These are phyloP conservation scores for Flaveria trinervia DNA, from an alignment of 129 eudicot species.

Conservation along the genomic window DNA sequence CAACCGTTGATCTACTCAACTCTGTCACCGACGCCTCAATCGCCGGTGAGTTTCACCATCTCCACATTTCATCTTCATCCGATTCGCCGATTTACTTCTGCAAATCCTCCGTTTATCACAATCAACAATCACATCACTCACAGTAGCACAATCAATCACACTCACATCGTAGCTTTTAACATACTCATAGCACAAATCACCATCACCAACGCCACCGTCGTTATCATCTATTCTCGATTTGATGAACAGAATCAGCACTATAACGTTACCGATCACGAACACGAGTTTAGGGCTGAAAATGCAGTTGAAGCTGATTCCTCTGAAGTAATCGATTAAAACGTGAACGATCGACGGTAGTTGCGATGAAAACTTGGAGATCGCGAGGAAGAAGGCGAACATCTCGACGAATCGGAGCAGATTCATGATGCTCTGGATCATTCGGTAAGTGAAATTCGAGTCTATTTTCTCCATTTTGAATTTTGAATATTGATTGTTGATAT, in stretches of 20 bases:
- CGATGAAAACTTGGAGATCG: conserved; percentile 47
- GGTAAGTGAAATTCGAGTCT: conserved; percentile 48
- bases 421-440: conserved; percentile 44
- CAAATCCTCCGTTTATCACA: conserved; percentile 18
- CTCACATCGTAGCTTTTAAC: conserved; percentile 37
- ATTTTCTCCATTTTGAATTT: conserved; percentile 46
- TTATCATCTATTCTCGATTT: conserved; percentile 39
- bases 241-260: conserved; percentile 51
- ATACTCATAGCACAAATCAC: conserved; percentile 47
- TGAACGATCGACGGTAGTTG: conserved; percentile 50
- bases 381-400: conserved; percentile 41
- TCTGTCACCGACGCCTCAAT: conserved; percentile 12
- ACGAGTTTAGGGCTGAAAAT: conserved; percentile 59
- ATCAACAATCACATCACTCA: neutral
- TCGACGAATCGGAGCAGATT: conserved; percentile 56
- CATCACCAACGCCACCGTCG: neutral
- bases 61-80: neutral
- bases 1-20: conserved; percentile 19
- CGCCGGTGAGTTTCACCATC: neutral
- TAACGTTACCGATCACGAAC: conserved; percentile 69
- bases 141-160: neutral
- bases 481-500: conserved; percentile 13
- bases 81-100: conserved; percentile 50
- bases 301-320: conserved; percentile 31
- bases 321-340: conserved; percentile 44